Conservation (phyloP, 2,329 filamentous ascomycete species). For the Thermomyces lanuginosus region DNA sequence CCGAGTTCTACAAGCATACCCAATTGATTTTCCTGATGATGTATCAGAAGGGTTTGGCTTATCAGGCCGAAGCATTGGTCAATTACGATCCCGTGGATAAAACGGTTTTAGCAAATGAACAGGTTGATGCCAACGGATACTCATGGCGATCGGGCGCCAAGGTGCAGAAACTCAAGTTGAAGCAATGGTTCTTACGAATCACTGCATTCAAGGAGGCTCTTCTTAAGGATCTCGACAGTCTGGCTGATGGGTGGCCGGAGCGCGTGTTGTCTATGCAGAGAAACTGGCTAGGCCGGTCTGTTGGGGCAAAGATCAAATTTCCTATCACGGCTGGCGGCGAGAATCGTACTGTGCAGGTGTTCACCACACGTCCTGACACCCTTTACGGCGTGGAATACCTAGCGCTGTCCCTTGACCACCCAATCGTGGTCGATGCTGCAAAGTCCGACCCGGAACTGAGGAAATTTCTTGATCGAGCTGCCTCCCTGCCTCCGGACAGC, state of each 20-base stretch:
- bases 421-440: conserved; percentile 47
- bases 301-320: conserved; percentile 57
- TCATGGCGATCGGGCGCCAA: conserved; percentile 80
- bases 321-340: conserved; percentile 32
- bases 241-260: conserved; percentile 62
- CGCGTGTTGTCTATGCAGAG: conserved; percentile 67
- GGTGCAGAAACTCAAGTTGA: conserved; percentile 61
- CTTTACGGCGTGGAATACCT: conserved; percentile 77
- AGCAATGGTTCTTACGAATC: conserved; percentile 83
- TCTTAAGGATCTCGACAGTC: conserved; percentile 50
- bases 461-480: conserved; percentile 45
- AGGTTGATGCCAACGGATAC: conserved; percentile 69
- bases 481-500: conserved; percentile 38
- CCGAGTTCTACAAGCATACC: conserved; percentile 76
- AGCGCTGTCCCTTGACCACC: conserved; percentile 58
- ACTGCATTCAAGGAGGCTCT: conserved; percentile 60
- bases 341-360: conserved; percentile 46
- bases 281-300: conserved; percentile 74
- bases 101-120: conserved; percentile 82
- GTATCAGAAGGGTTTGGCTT: conserved; percentile 57
- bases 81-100: conserved; percentile 85
- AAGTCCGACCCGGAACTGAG: conserved; percentile 44
- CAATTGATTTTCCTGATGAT: conserved; percentile 72
- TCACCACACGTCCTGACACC: conserved; percentile 73
- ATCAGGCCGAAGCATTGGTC: conserved; percentile 67